These are phyloP conservation scores for Coemansia sp. DNA, from an alignment of 192 early-diverging fungal species.

Conservation along the genomic window DNA sequence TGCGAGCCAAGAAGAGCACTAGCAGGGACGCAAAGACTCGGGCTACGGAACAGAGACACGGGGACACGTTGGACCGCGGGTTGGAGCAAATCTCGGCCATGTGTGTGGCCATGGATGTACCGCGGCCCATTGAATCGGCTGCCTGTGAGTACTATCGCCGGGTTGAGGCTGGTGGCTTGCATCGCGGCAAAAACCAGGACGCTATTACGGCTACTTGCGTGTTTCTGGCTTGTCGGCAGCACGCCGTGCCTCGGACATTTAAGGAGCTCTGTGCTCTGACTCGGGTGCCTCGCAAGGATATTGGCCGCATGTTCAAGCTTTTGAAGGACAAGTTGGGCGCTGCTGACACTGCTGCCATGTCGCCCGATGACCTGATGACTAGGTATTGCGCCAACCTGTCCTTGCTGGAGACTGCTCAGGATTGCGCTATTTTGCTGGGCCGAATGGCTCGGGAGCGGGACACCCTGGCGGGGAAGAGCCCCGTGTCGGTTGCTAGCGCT, in stretches of 20 bases:
- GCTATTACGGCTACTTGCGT: slow-evolving; percentile 89
- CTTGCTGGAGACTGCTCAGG: slow-evolving; percentile 64
- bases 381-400: slow-evolving; percentile 81
- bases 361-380: slow-evolving; percentile 69
- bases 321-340: slow-evolving; percentile 59
- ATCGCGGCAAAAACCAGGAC: slow-evolving; percentile 78
- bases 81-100: slow-evolving; percentile 77
- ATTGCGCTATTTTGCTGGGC: slow-evolving; percentile 69
- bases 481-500: slow-evolving; percentile 89
- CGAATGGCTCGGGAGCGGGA: slow-evolving; percentile 74
- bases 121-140: slow-evolving; percentile 67
- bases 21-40: slow-evolving; percentile 27
- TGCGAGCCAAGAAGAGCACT: slow-evolving; percentile 24
- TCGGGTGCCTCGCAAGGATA: slow-evolving; percentile 89
- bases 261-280: slow-evolving; percentile 91
- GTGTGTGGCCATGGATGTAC: slow-evolving; percentile 77
- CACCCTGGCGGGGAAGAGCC: slow-evolving; percentile 84
- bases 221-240: slow-evolving; percentile 87
- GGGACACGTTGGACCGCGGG: slow-evolving; percentile 69
- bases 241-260: slow-evolving; percentile 83
- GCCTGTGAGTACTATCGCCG: slow-evolving; percentile 88
- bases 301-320: slow-evolving; percentile 71
- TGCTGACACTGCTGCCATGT: slow-evolving; percentile 59
- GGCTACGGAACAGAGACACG: slow-evolving; percentile 68
- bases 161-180: slow-evolving; percentile 77